Evolutionary conservation across 2,329 filamentous ascomycete species (phyloP).

Genomic region (Pyrenochaeta sp.): DNA sequence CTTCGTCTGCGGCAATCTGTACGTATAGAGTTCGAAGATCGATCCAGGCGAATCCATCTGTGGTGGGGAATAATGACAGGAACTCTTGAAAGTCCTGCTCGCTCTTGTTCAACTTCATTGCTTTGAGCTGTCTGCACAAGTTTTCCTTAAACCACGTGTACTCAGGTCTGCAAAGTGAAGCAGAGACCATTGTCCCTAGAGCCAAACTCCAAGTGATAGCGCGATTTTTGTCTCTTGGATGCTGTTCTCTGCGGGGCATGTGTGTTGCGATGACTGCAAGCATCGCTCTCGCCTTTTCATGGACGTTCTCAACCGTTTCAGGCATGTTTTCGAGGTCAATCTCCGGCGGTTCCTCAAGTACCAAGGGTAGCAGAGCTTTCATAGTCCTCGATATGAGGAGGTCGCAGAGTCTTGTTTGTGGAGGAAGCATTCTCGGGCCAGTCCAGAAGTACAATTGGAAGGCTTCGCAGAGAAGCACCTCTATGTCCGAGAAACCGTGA

Average conservation of each 20-base stretch:
- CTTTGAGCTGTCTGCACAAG: conserved; percentile 16
- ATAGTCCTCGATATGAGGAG: conserved; percentile 23
- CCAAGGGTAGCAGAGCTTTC: conserved; percentile 20
- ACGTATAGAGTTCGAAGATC: conserved; percentile 4
- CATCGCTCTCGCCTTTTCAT: background rate
- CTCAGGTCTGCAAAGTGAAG: conserved; percentile 15
- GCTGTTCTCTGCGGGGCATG: conserved; percentile 7
- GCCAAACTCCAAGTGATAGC: conserved; percentile 24
- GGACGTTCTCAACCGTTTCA: background rate
- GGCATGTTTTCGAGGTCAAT: conserved; percentile 1
- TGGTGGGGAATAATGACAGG: conserved; percentile 16
- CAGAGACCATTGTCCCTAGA: conserved; percentile 24
- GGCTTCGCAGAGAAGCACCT: conserved; percentile 22
- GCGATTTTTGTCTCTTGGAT: conserved; percentile 15
- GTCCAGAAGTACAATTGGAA: conserved; percentile 30
- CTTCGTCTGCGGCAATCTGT: background rate
- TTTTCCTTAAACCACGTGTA: conserved; percentile 24
- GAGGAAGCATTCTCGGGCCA: conserved; percentile 18
- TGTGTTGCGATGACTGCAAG: conserved; percentile 1
- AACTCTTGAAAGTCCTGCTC: conserved; percentile 10
- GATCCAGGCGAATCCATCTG: conserved; percentile 18
- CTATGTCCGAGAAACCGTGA: conserved; percentile 15
- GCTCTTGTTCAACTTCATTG: conserved; percentile 13
- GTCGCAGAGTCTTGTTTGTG: conserved; percentile 25
- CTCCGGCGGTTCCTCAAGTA: conserved; percentile 15